phyloP scores from a whole-genome alignment of 371 early-diverging fungal genomes.

The Mucor irregularis region DNA sequence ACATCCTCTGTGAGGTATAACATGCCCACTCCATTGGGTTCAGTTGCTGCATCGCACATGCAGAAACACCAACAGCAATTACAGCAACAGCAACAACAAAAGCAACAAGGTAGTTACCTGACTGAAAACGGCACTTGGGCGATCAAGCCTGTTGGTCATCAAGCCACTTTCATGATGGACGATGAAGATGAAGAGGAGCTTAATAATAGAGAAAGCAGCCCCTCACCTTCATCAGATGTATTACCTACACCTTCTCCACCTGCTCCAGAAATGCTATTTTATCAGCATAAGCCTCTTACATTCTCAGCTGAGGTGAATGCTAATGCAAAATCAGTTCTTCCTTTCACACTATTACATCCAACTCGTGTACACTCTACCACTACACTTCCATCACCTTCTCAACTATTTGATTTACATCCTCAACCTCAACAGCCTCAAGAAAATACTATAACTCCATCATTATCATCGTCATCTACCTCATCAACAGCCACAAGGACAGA shows the following conservation, averaged over 20 bases:
- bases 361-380: neutral
- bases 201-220: neutral
- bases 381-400: neutral
- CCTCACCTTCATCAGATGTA: neutral
- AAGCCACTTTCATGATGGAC: slow-evolving; percentile 1
- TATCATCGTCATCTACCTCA: neutral
- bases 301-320: neutral
- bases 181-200: neutral
- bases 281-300: slow-evolving; percentile 16
- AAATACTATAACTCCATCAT: neutral
- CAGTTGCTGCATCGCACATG: slow-evolving; percentile 17
- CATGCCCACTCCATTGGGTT: slow-evolving; percentile 21
- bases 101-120: slow-evolving; percentile 1
- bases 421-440: slow-evolving; percentile 2
- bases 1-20: slow-evolving; percentile 19
- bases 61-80: slow-evolving; percentile 4
- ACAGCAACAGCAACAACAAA: neutral
- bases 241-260: neutral
- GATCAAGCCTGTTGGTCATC: slow-evolving; percentile 2
- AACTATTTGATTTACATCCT: no score
- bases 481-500: neutral
- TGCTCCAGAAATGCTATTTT: slow-evolving; percentile 5
- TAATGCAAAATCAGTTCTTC: neutral
- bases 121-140: neutral
- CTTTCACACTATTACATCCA: slow-evolving; percentile 24